These are phyloP conservation scores for Ascochyta koolunga DNA, from an alignment of 2,329 filamentous ascomycete genomes.

Conservation along the genomic window DNA sequence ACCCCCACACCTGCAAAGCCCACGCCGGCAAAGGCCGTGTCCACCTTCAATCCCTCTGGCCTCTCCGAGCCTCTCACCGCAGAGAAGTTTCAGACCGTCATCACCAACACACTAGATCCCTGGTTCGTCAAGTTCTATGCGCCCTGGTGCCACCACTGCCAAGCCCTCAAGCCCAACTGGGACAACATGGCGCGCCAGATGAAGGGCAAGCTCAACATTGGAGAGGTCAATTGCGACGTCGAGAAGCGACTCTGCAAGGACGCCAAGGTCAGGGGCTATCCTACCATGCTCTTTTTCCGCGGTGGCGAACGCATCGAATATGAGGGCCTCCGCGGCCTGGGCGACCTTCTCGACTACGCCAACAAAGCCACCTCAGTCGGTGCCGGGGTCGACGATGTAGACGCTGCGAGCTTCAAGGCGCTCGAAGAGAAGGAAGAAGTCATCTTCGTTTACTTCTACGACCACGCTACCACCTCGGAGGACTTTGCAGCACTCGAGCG, in stretches of 20 bases:
- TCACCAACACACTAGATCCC: conserved; percentile 85
- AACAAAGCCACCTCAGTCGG: conserved; percentile 83
- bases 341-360: conserved; percentile 86
- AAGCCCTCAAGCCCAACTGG: conserved; percentile 91
- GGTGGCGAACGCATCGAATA: conserved; percentile 93
- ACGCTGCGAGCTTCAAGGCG: conserved; percentile 75
- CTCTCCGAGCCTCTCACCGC: conserved; percentile 76
- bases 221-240: conserved; percentile 92
- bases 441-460: conserved; percentile 97
- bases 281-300: conserved; percentile 91
- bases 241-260: conserved; percentile 93
- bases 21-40: conserved; percentile 27
- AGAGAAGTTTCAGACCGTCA: conserved; percentile 83
- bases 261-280: conserved; percentile 77
- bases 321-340: conserved; percentile 85
- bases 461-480: conserved; percentile 89
- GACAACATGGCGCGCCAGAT: conserved; percentile 87
- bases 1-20: conserved; percentile 33
- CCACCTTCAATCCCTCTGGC: conserved; percentile 72
- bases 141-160: conserved; percentile 96
- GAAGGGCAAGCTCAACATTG: conserved; percentile 86
- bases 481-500: conserved; percentile 90
- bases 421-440: conserved; percentile 94
- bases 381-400: conserved; percentile 79
- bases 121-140: conserved; percentile 99